phyloP scores from a whole-genome alignment of 202 grass and related monocot genomes.

The Musa balbisiana region DNA sequence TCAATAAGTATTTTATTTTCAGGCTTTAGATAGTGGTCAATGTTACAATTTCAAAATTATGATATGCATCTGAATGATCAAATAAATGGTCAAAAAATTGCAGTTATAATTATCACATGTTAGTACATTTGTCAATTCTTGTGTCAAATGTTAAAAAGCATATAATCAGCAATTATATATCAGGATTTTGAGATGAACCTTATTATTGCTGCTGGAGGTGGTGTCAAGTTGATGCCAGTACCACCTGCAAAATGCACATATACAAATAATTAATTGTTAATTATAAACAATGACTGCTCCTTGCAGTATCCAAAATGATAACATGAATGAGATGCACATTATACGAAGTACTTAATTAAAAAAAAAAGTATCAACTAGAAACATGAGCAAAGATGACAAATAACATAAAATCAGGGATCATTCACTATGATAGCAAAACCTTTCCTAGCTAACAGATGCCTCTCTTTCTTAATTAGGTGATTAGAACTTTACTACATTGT shows the following conservation, averaged over 20 bases:
- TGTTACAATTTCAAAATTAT: too few relatives aligned
- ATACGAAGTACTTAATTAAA: too few relatives aligned
- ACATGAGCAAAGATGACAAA: too few relatives aligned
- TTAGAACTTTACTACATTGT: too few relatives aligned
- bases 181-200: slow-evolving; percentile 33
- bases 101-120: not conserved
- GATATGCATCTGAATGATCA: too few relatives aligned
- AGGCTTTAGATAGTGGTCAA: too few relatives aligned
- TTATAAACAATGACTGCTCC: not conserved
- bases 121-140: not conserved
- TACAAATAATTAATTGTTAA: slow-evolving; percentile 8
- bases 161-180: not conserved
- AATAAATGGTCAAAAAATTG: not conserved
- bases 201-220: slow-evolving; percentile 75
- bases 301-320: not conserved
- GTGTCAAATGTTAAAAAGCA: not conserved
- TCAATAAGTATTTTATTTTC: too few relatives aligned
- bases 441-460: too few relatives aligned
- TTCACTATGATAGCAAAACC: too few relatives aligned
- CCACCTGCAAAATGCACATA: slow-evolving; percentile 49
- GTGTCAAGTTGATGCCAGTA: slow-evolving; percentile 94
- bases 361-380: too few relatives aligned
- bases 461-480: too few relatives aligned
- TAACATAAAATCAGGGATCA: too few relatives aligned
- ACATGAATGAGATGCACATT: not conserved